Base-by-base conservation (phyloP, 805 yeast species). In the Pichia paraexigua region DNA sequence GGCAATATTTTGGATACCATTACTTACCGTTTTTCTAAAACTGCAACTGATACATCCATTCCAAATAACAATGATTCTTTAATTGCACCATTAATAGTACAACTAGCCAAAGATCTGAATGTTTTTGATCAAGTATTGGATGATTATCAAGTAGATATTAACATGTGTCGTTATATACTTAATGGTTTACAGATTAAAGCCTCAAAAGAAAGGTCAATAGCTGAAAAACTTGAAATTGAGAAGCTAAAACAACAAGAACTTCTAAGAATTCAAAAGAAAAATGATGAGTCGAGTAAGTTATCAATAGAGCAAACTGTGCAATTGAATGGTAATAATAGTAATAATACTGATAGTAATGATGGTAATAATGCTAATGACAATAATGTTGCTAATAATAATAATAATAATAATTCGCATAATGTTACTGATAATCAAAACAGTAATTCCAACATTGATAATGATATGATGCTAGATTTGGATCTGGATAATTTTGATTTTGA, bases 1-100 rank as follows among this genome's bases (percentile, higher is more conserved):
- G 70, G 68, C 3, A 60, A 63, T 11, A 61, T 67, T 15, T 48
- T 67, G 42, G 71, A 67, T 50, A 61, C 63, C 28, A 48, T 65
- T 20, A 60, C 66, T 1, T 65, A 66, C 43, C 54, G 57, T 43
- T 44, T 64, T 11, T 56, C 63, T 2, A 35, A 56, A 4, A 57
- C 60, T 18, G 63, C 65, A 13, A 62, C 66, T 1, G 51, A 52
- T 13, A 59, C 57, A 9, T 48, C 62, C 5, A 58, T 61, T n/a
- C 65, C 67, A 13, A 63, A 63, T 42, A 67, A 66, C 46, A 62
- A 62, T 30, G 63, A 60, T 28, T 53, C 66, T 12, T 44, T 65
- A 24, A 45, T 62, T 30, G 59, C 51, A 24, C 65, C 67, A 4
- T 44, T 65, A 27, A 52, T 69, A 1, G 56, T 56, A 28, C 48